Evolutionary conservation across 192 early-diverging fungal genomes (phyloP), one percentile per base, ranked within the genome.

Genomic region (Umbelopsis ramanniana): DNA sequence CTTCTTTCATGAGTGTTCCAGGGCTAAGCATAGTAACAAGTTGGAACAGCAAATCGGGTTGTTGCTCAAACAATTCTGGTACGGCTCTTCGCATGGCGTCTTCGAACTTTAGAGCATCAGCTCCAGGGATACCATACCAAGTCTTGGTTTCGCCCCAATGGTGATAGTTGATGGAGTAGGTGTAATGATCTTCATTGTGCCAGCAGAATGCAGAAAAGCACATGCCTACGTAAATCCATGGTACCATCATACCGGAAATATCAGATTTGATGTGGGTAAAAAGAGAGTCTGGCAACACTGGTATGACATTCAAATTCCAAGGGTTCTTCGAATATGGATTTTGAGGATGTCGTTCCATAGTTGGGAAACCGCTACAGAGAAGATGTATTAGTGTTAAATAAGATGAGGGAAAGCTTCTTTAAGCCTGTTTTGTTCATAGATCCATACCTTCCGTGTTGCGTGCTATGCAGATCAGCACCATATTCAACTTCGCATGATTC

Each of bases 151-250:
- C 96, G 11, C 97, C 97, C 89, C 88, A 92, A 74, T 97, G 96
- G 84, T 91, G 90, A 83, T 98, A 98, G 82, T 98, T 98, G 85
- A 97, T 91, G 22, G 94, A 95, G 76, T 96, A 97, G 6, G 94
- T 96, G 78, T 93, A 96, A 79, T 97, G 96, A 79, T 98, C 97
- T 81, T 98, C 97, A 50, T 93, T 93, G 73, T 98, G 97, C 97
- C 97, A 98, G 79, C 96, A 97, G 77, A 98, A 98, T 6, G 96
- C 93, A 37, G 92, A 92, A 72, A 97, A 97, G 63, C 87, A 90
- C 95, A 96, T 96, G 17, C 97, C 97, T 4, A 97, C 92, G 69
- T 98, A 98, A 26, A 98, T 82, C 96, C 96, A 98, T 17, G 97
- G 97, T 3, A 94, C 88, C 92, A 94, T 97, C 93, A 98, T 97